Conservation (phyloP, 805 yeast species). For the Candida vartiovaarae region DNA sequence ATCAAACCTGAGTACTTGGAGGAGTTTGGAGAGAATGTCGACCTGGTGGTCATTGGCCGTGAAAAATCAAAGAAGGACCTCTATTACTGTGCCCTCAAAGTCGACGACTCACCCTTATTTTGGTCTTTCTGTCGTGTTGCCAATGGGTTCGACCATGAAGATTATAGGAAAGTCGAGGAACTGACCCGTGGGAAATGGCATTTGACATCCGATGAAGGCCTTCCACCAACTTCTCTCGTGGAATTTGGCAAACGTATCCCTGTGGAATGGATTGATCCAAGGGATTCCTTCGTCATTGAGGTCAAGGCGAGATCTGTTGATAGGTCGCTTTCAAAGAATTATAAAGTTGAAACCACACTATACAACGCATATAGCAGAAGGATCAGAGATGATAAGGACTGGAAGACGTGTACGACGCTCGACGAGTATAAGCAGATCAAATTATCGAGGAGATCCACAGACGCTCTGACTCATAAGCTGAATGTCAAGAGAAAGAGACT, state of each 20-base stretch:
- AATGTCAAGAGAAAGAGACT: constrained; percentile 18
- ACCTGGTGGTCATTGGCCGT: constrained; percentile 72
- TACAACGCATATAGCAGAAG: constrained; percentile 68
- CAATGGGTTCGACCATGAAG: constrained; percentile 69
- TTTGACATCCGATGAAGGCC: constrained; percentile 24
- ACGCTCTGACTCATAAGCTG: constrained; percentile 22
- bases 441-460: constrained; percentile 10
- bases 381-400: constrained; percentile 63
- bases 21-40: constrained; percentile 82
- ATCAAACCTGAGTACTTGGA: constrained; percentile 86
- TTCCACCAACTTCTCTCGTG: constrained; percentile 36
- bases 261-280: constrained; percentile 73
- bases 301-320: constrained; percentile 75
- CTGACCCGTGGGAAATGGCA: constrained; percentile 59
- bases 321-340: constrained; percentile 37
- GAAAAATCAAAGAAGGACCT: constrained; percentile 63
- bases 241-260: constrained; percentile 60
- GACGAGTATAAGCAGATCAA: constrained; percentile 42
- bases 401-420: constrained; percentile 46
- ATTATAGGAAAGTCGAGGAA: constrained; percentile 51
- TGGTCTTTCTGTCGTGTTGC: constrained; percentile 73
- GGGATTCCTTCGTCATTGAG: constrained; percentile 70
- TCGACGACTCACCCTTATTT: constrained; percentile 29
- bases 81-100: constrained; percentile 60
- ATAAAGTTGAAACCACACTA: constrained; percentile 62